Percentiles rank a stretch among this genome's conserved stretches.
Conservation (phyloP, 2,329 filamentous ascomycete species). For the Aspergillus sp. region DNA sequence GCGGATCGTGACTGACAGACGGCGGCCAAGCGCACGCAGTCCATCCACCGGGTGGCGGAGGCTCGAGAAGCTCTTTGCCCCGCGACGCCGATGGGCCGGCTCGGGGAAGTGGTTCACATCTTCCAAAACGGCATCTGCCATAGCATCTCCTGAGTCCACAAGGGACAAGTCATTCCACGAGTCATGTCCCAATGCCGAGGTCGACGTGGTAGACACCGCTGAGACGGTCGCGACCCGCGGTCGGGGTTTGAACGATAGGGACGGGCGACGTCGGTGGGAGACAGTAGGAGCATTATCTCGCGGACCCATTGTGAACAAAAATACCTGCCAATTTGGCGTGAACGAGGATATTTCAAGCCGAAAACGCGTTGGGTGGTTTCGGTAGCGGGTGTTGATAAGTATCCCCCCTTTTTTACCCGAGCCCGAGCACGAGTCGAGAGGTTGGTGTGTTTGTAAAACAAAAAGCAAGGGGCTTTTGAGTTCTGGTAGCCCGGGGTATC, state of each 20-base stretch:
- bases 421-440: conserved; percentile 11
- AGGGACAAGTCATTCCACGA: conserved; percentile 25
- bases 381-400: conserved; percentile 1
- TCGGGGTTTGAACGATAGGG: conserved; percentile 37
- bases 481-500: conserved; percentile 6
- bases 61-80: conserved; percentile 44
- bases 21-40: conserved; percentile 41
- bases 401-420: conserved; percentile 8
- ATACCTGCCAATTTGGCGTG: conserved; percentile 6
- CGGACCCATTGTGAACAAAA: conserved; percentile 28
- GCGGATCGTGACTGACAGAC: conserved; percentile 41
- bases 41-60: conserved; percentile 44
- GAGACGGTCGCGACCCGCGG: conserved; percentile 37
- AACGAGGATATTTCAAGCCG: conserved; percentile 9
- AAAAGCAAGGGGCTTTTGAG: conserved; percentile 17
- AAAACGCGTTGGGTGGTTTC: background rate
- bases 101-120: conserved; percentile 34
- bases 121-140: conserved; percentile 29
- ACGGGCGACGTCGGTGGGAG: conserved; percentile 35
- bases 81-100: conserved; percentile 31
- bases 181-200: conserved; percentile 17
- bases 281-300: conserved; percentile 30
- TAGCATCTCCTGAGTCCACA: conserved; percentile 23
- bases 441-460: background rate
- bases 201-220: conserved; percentile 17